Base-by-base conservation (phyloP, 2,329 filamentous ascomycete genomes). In the Cytospora chrysosperma region DNA sequence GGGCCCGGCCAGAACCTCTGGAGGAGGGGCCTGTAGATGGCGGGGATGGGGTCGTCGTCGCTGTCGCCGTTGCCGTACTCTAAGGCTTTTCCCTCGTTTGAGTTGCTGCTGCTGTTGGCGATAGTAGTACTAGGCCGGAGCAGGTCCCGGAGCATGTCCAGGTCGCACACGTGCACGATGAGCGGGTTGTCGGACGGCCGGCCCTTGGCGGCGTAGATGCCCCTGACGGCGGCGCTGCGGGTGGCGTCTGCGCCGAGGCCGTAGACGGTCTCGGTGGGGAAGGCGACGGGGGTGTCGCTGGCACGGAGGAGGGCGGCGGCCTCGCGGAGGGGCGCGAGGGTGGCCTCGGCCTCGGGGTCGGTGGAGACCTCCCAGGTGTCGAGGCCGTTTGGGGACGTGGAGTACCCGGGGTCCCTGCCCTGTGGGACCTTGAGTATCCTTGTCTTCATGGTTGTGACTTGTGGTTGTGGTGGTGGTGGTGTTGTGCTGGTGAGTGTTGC, bases 181-280 rank as follows among this genome's bases (percentile, higher is more conserved):
- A 99, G 85, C 21, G 95, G 95, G 74, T 99, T 99, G 73, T 99
- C 95, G 8, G 90, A 90, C 4, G 95, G 95, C 61, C 95, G 81
- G 62, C 92, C 90, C 78, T 99, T 99, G 59, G 92, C 93, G 26
- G 86, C 82, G 75, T 95, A 99, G 69, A 99, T 99, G n/a, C 93
- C 93, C 72, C 84, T 87, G 8, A 98, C 94, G 2, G 94, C 90
- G 27, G 79, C 81, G 71, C 88, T 92, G 70, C 92, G 86, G 28
- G 93, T 98, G 13, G 95, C 95, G 78, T 98, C 95, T 17, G 95
- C 95, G n/a, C 93, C 95, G 9, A 99, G 83, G 0, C 95, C 95
- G 74, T 99, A 99, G 0, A 99, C 95, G 0, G 95, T 99, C 78
- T 99, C 95, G 0, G 95, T 99, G 0, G 95, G 95, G 73, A 99